A percentile compares a stretch with the other conserved stretches of the same genome.
These are phyloP conservation scores for Vickermania spadyakhi DNA, from an alignment of 208 protist species.

Conservation along the genomic window DNA sequence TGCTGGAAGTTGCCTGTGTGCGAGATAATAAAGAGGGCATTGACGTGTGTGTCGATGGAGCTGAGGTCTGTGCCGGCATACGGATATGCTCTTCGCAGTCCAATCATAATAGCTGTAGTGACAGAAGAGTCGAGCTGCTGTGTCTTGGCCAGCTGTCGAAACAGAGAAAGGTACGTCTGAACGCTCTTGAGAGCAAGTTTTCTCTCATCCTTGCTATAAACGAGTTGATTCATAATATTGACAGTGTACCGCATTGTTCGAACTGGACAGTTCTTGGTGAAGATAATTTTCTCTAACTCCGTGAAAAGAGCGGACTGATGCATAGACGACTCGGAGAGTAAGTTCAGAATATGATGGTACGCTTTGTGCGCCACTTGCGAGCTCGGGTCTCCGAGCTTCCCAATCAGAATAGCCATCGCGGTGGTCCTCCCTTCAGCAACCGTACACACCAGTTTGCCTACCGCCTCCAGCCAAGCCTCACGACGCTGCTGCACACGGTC, in stretches of 20 bases:
- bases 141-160: constrained; percentile 65
- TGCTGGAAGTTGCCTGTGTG: constrained; percentile 85
- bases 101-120: constrained; percentile 85
- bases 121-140: constrained; percentile 71
- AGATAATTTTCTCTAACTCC: constrained; percentile 86
- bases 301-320: constrained; percentile 79
- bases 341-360: constrained; percentile 74
- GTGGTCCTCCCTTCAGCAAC: constrained; percentile 69
- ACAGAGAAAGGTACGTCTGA: constrained; percentile 84
- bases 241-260: constrained; percentile 82
- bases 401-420: constrained; percentile 84
- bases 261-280: constrained; percentile 86
- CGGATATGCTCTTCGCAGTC: constrained; percentile 86
- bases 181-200: constrained; percentile 83
- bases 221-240: constrained; percentile 90
- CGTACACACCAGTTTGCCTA: constrained; percentile 79
- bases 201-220: constrained; percentile 86
- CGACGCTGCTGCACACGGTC: constrained; percentile 74
- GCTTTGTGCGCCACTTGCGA: constrained; percentile 71
- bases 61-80: constrained; percentile 80
- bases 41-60: constrained; percentile 73
- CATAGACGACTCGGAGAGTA: constrained; percentile 81
- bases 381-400: constrained; percentile 84
- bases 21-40: constrained; percentile 84
- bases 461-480: constrained; percentile 77